Evolutionary conservation across 352 stramenopile genomes (phyloP).

Genomic region (Phytopythium delawarense): DNA sequence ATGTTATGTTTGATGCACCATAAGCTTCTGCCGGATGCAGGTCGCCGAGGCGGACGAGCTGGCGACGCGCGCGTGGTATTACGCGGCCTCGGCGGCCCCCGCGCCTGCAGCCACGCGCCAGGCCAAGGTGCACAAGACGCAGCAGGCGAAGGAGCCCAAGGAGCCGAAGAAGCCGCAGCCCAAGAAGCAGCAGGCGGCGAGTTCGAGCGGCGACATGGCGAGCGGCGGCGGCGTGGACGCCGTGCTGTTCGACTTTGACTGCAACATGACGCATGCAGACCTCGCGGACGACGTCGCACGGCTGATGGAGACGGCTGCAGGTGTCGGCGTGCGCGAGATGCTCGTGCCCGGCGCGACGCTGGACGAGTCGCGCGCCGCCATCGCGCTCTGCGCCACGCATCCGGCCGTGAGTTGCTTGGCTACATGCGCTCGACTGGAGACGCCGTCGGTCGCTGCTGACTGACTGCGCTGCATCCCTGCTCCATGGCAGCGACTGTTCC

Average conservation of each 20-base stretch:
- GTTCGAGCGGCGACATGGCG: background rate
- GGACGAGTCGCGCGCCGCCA: conserved; percentile 51
- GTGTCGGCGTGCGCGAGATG: conserved; percentile 57
- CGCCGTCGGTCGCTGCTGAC: background rate
- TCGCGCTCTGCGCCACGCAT: conserved; percentile 48
- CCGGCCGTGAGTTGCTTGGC: conserved; percentile 21
- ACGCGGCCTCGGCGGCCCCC: conserved; percentile 4
- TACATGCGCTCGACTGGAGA: background rate
- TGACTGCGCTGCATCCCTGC: background rate
- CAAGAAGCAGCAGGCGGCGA: conserved; percentile 6
- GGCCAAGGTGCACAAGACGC: background rate
- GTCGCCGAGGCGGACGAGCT: background rate
- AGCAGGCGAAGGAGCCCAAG: conserved; percentile 2
- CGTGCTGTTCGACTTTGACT: conserved; percentile 74
- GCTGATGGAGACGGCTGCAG: conserved; percentile 34
- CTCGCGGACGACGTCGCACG: conserved; percentile 31
- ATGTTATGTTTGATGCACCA: too few relatives aligned
- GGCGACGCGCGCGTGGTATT: conserved; percentile 9
- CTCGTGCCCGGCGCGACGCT: conserved; percentile 71
- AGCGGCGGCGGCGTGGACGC: background rate
- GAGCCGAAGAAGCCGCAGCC: conserved; percentile 9
- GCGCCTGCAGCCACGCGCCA: background rate
- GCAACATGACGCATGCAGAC: conserved; percentile 76
- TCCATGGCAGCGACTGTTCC: conserved; percentile 33
- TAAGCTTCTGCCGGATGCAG: too few relatives aligned